Conservation (phyloP, 495 filamentous ascomycete genomes). For the Penicillium herquei region DNA sequence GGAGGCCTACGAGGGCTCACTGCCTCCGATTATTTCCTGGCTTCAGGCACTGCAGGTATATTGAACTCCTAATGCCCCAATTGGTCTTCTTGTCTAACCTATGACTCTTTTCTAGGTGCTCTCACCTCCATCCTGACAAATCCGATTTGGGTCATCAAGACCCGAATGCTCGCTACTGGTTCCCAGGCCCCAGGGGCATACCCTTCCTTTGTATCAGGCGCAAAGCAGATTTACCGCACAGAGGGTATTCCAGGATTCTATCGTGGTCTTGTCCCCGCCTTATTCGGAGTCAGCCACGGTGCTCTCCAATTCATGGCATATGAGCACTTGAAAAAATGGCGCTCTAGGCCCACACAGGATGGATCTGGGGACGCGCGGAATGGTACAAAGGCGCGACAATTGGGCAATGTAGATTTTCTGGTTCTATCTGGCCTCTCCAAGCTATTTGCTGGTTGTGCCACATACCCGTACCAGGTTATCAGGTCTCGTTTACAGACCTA, state of each 20-base stretch:
- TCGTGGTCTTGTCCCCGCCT: conserved; percentile 74
- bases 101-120: conserved; percentile 38
- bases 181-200: conserved; percentile 74
- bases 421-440: conserved; percentile 79
- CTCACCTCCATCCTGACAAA: conserved; percentile 83
- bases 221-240: conserved; percentile 55
- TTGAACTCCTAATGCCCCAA: neutral
- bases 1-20: conserved; percentile 39
- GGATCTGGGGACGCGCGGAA: neutral
- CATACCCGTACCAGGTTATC: conserved; percentile 93
- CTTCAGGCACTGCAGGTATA: conserved; percentile 72
- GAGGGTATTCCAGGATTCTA: conserved; percentile 82
- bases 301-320: conserved; percentile 97
- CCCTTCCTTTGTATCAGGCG: conserved; percentile 68
- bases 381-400: conserved; percentile 22
- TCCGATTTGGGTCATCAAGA: conserved; percentile 98
- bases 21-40: conserved; percentile 78
- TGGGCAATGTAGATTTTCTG: conserved; percentile 76
- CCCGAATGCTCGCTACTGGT: conserved; percentile 89
- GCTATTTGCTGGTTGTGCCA: conserved; percentile 78
- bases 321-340: conserved; percentile 73
- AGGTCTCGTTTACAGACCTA: conserved; percentile 85
- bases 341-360: conserved; percentile 22
- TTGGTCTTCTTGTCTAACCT: neutral
- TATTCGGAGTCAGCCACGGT: conserved; percentile 91